These are phyloP conservation scores for Auricularia sp. DNA, from an alignment of 768 basidiomycete species.

Conservation along the genomic window DNA sequence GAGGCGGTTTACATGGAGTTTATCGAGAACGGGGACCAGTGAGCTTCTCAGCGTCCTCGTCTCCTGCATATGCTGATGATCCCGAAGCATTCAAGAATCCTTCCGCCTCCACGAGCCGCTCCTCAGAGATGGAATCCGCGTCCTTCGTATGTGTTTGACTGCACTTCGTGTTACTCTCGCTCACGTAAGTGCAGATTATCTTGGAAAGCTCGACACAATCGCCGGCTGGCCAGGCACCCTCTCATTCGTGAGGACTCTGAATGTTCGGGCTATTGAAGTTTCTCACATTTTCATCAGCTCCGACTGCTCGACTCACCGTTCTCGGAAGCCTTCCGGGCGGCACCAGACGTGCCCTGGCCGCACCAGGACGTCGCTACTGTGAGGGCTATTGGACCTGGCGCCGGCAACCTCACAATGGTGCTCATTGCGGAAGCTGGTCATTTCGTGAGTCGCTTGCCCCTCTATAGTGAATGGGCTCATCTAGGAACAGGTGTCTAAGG, in stretches of 20 bases:
- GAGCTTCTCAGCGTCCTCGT: background rate
- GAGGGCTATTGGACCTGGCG: conserved; percentile 21
- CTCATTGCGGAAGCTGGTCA: conserved; percentile 25
- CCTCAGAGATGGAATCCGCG: conserved; percentile 19
- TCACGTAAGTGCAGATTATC: conserved; percentile 16
- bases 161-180: background rate
- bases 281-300: conserved; percentile 8
- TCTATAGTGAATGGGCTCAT: no score
- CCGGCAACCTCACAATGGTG: conserved; percentile 25
- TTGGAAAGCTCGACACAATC: conserved; percentile 23
- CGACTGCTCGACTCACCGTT: conserved; percentile 19
- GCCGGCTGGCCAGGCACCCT: conserved; percentile 23
- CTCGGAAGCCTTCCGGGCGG: conserved; percentile 18
- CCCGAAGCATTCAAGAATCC: conserved; percentile 11
- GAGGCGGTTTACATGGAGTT: conserved; percentile 2
- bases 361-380: conserved; percentile 15
- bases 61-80: background rate
- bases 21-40: conserved; percentile 4
- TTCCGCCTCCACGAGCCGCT: conserved; percentile 19
- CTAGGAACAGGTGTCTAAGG: conserved; percentile 12
- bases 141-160: conserved; percentile 7
- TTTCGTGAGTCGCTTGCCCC: conserved; percentile 17
- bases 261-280: background rate
- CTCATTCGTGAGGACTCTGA: conserved; percentile 18
- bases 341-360: conserved; percentile 23